Base-by-base conservation (phyloP, 176 grass and related monocot genomes). In the Cenchrus americanus region DNA sequence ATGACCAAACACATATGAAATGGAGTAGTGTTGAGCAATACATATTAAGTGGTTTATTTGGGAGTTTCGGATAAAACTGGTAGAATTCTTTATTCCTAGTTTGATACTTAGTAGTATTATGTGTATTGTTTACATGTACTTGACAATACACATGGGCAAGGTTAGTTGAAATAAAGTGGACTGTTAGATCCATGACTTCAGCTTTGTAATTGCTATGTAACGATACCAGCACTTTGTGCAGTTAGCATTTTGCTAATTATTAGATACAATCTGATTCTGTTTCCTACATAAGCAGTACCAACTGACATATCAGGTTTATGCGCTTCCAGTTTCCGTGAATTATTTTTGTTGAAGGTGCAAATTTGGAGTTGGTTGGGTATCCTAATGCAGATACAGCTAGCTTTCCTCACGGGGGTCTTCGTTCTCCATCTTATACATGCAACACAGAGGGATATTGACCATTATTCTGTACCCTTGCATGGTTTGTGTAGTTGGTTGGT, bases 361-460 rank as follows among this genome's bases (percentile, higher is more conserved):
- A 89, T 87, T 86, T 91, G 92, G 89, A 94, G 87, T 94, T 95
- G 90, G 93, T 77, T 89, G 79, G 82, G 84, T 92, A 86, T 92
- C 82, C 58, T 86, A 90, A 90, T 90, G 90, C 88, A 92, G 93
- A 92, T 82, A 89, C 87, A 88, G 82, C 90, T 88, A 88, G 82
- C 71, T 88, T 85, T 87, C 72, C 78, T 78, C 86, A 82, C 73
- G 90, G 78, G 80, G 77, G 76, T 81, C 89, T 72, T 30, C 82
- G 64, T 79, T 80, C 80, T 85, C 84, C 87, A 80, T 85, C 84
- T 62, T 53, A 80, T 88, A 82, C 77, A 84, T 91, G 86, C 85
- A 87, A 86, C 61, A 57, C 85, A 67, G 94, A 90, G 88, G 88
- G 91, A 86, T 78, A 80, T 88, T 84, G 88, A 70, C 71, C 79